Evolutionary conservation across 116 monocot species (phyloP), one percentile per base, ranked within the genome.

Genomic region (Posidonia oceanica): DNA sequence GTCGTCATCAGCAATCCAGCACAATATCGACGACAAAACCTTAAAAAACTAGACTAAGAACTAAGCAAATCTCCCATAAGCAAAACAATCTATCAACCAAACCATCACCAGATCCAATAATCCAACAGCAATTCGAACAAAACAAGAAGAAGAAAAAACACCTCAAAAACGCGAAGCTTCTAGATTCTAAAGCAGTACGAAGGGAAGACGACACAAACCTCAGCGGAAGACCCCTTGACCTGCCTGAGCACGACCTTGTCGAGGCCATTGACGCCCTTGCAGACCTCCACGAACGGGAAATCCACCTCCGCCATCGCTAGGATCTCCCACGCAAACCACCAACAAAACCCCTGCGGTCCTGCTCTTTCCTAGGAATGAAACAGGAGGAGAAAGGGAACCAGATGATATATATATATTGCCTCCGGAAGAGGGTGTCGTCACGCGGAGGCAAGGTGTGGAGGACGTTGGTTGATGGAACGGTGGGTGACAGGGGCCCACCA

Each of bases 181-280:
- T 36, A 11, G 29, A 48, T 48, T 48, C 29, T 48, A 7, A 7
- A 48, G 12, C 48, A 42, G 4, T 8, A 48, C 11, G 12, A 48
- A 48, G 48, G 48, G 12, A 48, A 10, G 5, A 48, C 48, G 6
- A 48, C 3, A 69, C 36, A 21, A 4, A 81, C 76, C 81, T 81
- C 76, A 14, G 64, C 69, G 0, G 81, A 81, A 63, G 63, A 69
- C 0, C 81, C 76, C 11, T 69, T 72, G 69, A 51, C 73, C 68
- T 81, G 76, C 14, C 65, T 62, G 23, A 81, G 76, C 41, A 81
- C 64, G 64, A 76, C 48, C 64, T 81, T 81, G 3, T 76, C 73
- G 58, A 81, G 73, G 69, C 70, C 69, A 54, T 76, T 73, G 59
- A 69, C 57, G 22, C 69, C 76, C 39, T 72, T 72, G 63, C 69